These are phyloP conservation scores for Salinomyces thailandicus DNA, from an alignment of 2,329 filamentous ascomycete species.

Conservation along the genomic window DNA sequence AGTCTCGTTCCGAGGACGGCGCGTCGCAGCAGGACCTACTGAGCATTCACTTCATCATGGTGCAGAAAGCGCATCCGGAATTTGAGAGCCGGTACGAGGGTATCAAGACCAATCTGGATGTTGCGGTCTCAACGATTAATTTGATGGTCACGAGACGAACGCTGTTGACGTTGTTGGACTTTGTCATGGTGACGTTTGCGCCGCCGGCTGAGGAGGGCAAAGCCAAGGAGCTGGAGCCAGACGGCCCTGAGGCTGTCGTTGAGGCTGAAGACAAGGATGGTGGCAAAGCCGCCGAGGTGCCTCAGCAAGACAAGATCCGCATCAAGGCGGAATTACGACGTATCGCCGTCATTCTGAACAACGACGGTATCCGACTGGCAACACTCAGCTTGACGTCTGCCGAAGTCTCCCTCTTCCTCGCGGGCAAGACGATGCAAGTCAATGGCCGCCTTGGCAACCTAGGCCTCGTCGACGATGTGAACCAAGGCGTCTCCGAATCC, in stretches of 20 bases:
- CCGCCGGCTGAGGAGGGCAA: slow-evolving; percentile 6
- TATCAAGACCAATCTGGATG: slow-evolving; percentile 84
- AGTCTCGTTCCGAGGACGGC: slow-evolving; percentile 54
- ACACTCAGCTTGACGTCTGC: slow-evolving; percentile 88
- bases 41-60: slow-evolving; percentile 76
- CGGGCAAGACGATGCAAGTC: slow-evolving; percentile 76
- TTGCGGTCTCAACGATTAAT: slow-evolving; percentile 90
- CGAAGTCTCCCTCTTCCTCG: slow-evolving; percentile 79
- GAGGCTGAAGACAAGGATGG: slow-evolving; percentile 26
- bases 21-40: slow-evolving; percentile 73
- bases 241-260: too few relatives aligned
- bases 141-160: slow-evolving; percentile 89
- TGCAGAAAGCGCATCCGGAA: slow-evolving; percentile 84
- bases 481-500: slow-evolving; percentile 71
- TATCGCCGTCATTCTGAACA: slow-evolving; percentile 90
- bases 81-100: slow-evolving; percentile 87
- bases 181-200: slow-evolving; percentile 85
- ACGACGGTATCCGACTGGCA: slow-evolving; percentile 88
- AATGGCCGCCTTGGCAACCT: slow-evolving; percentile 79
- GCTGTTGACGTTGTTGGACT: slow-evolving; percentile 82
- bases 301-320: slow-evolving; percentile 62
- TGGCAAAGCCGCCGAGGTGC: slow-evolving; percentile 23
- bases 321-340: slow-evolving; percentile 91
- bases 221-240: slow-evolving; percentile 15
- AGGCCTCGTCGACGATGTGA: slow-evolving; percentile 84